phyloP scores from a whole-genome alignment of 164 flowering plant species.

The Aristolochia fimbriata region DNA sequence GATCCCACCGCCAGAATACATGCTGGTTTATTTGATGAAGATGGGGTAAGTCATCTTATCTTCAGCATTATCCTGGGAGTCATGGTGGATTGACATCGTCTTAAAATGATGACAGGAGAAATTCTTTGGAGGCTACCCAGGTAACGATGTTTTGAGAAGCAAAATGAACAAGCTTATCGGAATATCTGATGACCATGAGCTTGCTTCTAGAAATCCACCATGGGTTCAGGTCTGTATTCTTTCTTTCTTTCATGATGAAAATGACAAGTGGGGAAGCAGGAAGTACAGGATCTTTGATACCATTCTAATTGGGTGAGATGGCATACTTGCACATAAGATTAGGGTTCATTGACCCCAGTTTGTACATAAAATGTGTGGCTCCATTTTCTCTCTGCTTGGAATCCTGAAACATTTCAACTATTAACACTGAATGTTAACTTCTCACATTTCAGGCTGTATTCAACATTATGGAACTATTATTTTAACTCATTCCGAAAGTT shows the following conservation, averaged over 20 bases:
- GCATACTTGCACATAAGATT: too few species aligned
- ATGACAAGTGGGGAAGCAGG: constrained; percentile 36
- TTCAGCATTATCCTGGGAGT: neutral
- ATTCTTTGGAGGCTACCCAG: constrained; percentile 10
- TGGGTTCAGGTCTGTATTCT: constrained; percentile 40
- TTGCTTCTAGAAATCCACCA: constrained; percentile 40
- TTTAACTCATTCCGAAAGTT: too few species aligned
- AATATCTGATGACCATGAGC: constrained; percentile 5
- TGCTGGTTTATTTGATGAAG: constrained; percentile 6
- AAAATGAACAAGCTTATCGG: constrained; percentile 9
- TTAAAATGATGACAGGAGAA: constrained; percentile 5
- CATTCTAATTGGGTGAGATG: constrained; percentile 9
- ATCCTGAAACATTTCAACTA: too few species aligned
- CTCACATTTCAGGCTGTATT: too few species aligned
- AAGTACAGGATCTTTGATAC: constrained; percentile 37
- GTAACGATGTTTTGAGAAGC: constrained; percentile 1
- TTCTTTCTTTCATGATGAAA: constrained; percentile 30
- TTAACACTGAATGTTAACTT: too few species aligned
- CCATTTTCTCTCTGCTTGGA: too few species aligned
- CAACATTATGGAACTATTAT: too few species aligned
- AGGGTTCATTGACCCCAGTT: too few species aligned
- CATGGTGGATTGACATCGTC: neutral
- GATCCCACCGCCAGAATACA: constrained; percentile 11
- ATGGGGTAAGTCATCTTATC: constrained; percentile 10
- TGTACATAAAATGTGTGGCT: too few species aligned